Conservation (phyloP, 345 rosid species). For the Dimocarpus longan region DNA sequence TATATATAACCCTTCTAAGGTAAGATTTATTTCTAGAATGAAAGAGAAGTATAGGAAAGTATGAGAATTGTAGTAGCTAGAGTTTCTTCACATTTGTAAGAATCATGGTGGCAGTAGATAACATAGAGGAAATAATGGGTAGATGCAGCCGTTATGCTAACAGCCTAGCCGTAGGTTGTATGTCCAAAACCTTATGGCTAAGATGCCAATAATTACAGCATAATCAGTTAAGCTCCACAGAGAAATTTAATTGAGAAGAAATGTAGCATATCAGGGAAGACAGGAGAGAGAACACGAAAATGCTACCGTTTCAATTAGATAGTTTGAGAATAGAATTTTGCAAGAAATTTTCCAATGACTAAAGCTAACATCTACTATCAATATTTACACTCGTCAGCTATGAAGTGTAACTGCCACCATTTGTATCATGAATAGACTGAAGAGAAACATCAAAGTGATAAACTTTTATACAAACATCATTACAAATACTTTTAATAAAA, state of each 20-base stretch:
- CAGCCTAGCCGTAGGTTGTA: no score
- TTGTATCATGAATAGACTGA: neutral
- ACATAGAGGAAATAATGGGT: neutral
- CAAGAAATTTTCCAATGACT: neutral
- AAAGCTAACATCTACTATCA: neutral
- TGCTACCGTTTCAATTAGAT: neutral
- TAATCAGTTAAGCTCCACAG: neutral
- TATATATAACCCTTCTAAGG: neutral
- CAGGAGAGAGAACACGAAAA: neutral
- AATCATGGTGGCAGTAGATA: neutral
- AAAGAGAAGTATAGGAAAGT: no score
- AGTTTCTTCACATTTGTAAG: no score
- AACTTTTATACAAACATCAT: no score
- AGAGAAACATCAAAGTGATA: neutral
- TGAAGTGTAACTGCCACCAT: neutral
- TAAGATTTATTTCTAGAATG: neutral
- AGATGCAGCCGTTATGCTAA: neutral
- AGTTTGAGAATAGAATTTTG: neutral
- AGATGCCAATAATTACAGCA: neutral
- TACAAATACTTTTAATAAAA: no score
- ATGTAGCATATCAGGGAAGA: neutral
- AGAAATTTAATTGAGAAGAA: neutral
- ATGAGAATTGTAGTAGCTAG: neutral
- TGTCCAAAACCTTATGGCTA: neutral
- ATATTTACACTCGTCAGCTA: neutral